Percentiles rank a stretch among this genome's conserved stretches.
Conservation (phyloP, 345 rosid genomes). For the Pistacia atlantica region DNA sequence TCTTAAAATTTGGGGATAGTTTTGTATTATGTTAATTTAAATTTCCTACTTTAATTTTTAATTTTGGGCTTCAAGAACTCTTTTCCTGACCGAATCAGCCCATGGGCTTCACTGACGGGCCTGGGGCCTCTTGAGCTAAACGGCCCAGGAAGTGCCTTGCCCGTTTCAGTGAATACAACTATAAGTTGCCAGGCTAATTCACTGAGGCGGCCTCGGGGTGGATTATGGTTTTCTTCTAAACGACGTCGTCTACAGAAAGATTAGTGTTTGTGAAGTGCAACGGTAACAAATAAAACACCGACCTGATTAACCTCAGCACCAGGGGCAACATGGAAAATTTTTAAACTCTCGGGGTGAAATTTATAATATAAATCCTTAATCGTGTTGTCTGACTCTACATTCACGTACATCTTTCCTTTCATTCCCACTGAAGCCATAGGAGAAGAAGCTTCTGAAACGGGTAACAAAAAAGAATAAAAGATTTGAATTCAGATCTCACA, state of each 20-base stretch:
- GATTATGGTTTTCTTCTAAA: no score
- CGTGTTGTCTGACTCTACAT: not conserved
- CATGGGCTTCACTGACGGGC: no score
- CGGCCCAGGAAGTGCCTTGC: not conserved
- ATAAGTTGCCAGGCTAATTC: no score
- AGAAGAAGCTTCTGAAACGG: not conserved
- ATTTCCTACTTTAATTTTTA: no score
- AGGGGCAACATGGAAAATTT: slow-evolving; percentile 19
- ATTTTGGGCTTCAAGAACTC: no score
- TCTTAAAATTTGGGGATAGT: no score
- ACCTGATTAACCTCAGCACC: not conserved
- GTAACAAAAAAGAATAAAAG: not conserved
- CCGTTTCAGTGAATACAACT: no score
- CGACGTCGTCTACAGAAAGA: not conserved
- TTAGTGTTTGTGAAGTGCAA: not conserved
- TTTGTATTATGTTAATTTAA: no score
- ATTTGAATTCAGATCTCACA: slow-evolving; percentile 29
- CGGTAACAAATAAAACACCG: not conserved
- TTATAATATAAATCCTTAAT: not conserved
- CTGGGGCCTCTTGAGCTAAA: no score
- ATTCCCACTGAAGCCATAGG: slow-evolving; percentile 23
- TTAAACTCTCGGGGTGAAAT: not conserved
- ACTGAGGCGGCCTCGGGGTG: no score
- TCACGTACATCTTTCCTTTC: not conserved
- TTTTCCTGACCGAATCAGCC: no score